These are phyloP conservation scores for Hanseniaspora taiwanica DNA, from an alignment of 805 yeast species.

Conservation along the genomic window DNA sequence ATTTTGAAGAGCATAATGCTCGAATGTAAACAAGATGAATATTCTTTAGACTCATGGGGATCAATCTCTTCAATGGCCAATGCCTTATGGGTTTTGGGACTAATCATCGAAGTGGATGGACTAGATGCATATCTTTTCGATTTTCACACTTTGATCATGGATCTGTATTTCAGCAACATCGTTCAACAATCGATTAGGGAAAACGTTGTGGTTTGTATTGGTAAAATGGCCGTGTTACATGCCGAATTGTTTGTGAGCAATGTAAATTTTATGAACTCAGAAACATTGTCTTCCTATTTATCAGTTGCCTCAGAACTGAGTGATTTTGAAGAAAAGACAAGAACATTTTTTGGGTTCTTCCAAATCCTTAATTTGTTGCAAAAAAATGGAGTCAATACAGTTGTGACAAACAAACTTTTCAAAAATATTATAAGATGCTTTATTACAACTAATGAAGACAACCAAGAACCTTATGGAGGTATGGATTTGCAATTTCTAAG, in stretches of 20 bases:
- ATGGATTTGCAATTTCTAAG: constrained; percentile 20
- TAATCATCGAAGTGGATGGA: constrained; percentile 48
- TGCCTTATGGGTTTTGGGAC: constrained; percentile 91
- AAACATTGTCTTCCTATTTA: constrained; percentile 44
- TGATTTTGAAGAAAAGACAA: constrained; percentile 79
- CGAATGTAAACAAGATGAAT: constrained; percentile 19
- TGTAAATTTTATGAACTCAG: constrained; percentile 22
- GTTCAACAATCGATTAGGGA: constrained; percentile 46
- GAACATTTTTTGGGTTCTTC: constrained; percentile 77
- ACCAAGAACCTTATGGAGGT: constrained; percentile 6
- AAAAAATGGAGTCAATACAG: constrained; percentile 1
- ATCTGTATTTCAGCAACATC: constrained; percentile 24
- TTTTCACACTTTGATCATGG: constrained; percentile 17
- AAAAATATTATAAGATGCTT: background rate
- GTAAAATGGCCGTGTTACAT: constrained; percentile 59
- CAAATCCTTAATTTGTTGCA: constrained; percentile 33
- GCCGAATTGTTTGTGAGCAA: constrained; percentile 47
- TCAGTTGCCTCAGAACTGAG: constrained; percentile 49
- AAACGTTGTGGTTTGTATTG: constrained; percentile 81
- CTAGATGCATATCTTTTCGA: constrained; percentile 19
- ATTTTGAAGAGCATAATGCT: constrained; percentile 33
- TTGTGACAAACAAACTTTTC: background rate
- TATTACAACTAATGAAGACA: background rate
- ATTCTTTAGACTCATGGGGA: constrained; percentile 19
- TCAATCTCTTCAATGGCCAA: constrained; percentile 32